A percentile compares a stretch with the other conserved stretches of the same genome.
Conservation (phyloP, 192 early-diverging fungal species). For the Helicostylum pulchrum region DNA sequence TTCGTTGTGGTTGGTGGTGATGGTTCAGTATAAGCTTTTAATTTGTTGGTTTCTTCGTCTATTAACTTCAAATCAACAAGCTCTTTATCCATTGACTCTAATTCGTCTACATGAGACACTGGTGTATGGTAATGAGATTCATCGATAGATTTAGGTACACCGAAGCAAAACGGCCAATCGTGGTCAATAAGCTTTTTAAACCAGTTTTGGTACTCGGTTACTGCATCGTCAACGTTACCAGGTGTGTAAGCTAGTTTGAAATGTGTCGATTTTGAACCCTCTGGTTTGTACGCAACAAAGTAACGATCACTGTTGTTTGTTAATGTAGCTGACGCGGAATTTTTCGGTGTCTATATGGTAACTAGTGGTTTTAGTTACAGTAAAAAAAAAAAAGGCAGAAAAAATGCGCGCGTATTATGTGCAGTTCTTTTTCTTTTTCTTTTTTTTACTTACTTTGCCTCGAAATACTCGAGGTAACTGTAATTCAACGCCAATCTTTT, state of each 20-base stretch:
- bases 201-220: slow-evolving; percentile 71
- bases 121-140: not conserved
- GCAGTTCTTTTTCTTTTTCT: too few species aligned
- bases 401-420: too few species aligned
- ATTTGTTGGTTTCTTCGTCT: not conserved
- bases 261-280: slow-evolving; percentile 61
- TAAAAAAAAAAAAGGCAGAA: slow-evolving; percentile 13
- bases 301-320: slow-evolving; percentile 76
- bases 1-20: not conserved
- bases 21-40: not conserved
- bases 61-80: not conserved
- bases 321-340: slow-evolving; percentile 71
- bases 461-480: slow-evolving; percentile 78
- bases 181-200: slow-evolving; percentile 59
- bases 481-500: slow-evolving; percentile 66
- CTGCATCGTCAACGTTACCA: slow-evolving; percentile 71
- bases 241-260: slow-evolving; percentile 83
- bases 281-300: slow-evolving; percentile 70
- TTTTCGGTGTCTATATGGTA: slow-evolving; percentile 59
- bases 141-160: slow-evolving; percentile 36
- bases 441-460: slow-evolving; percentile 80
- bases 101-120: too few species aligned
- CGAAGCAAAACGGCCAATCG: slow-evolving; percentile 90
- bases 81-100: not conserved
- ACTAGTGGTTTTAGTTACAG: not conserved